phyloP scores from a whole-genome alignment of 148 eudicot species.

The Gaultheria prostrata region DNA sequence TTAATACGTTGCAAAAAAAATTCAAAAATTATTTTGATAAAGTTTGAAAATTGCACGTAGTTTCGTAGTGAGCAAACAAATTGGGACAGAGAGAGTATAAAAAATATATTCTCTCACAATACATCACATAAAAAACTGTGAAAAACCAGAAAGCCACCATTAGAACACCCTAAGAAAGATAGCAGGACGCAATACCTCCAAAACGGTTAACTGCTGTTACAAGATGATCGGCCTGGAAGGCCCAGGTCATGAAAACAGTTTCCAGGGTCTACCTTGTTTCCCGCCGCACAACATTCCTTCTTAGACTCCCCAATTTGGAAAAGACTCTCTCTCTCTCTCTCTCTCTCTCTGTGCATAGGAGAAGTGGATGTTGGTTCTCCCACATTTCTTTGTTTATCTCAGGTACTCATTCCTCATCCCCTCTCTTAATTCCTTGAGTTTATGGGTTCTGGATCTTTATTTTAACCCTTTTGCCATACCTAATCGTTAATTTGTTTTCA shows the following conservation, averaged over 20 bases:
- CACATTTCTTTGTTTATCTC: not conserved
- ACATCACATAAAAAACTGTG: too few relatives aligned
- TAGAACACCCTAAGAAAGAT: too few relatives aligned
- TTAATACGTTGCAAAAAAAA: too few relatives aligned
- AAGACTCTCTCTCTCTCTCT: not conserved
- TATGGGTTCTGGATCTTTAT: not conserved
- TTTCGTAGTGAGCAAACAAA: too few relatives aligned
- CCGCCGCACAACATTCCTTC: not conserved
- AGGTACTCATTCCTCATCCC: constrained; percentile 7
- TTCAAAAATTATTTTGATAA: too few relatives aligned
- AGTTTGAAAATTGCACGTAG: too few relatives aligned
- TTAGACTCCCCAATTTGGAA: not conserved
- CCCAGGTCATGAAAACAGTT: not conserved
- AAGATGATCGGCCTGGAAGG: not conserved
- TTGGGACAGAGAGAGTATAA: too few relatives aligned
- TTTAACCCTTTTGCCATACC: too few relatives aligned
- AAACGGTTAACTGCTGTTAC: not conserved
- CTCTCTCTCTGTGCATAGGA: not conserved
- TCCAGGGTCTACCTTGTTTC: not conserved
- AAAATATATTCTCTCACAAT: too few relatives aligned
- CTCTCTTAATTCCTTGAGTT: not conserved
- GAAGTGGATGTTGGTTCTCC: not conserved
- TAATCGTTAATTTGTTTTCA: not conserved
- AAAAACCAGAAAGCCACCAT: too few relatives aligned
- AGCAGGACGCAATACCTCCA: too few relatives aligned